phyloP scores from a whole-genome alignment of 75 land plant genomes.

The Sequoiadendron giganteum region DNA sequence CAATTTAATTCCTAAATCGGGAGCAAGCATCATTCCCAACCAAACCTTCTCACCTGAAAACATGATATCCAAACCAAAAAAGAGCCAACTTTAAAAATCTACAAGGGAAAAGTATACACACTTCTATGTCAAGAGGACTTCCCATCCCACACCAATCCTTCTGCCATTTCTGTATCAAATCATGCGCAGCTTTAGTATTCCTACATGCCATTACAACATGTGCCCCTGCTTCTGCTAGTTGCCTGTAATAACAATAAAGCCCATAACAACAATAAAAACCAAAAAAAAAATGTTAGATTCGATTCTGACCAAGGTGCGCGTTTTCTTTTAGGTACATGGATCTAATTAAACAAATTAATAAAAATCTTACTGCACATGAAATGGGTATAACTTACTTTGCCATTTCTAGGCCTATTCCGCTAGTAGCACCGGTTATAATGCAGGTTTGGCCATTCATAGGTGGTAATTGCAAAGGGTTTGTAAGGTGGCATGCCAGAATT shows the following conservation, averaged over 20 bases:
- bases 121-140: slow-evolving; percentile 67
- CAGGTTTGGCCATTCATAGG: slow-evolving; percentile 58
- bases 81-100: not conserved
- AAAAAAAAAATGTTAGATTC: not conserved
- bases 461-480: slow-evolving; percentile 58
- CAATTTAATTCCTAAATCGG: not conserved
- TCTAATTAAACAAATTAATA: not conserved
- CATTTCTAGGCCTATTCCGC: slow-evolving; percentile 88
- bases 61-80: not conserved
- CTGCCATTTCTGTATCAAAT: slow-evolving; percentile 81
- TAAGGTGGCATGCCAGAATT: slow-evolving; percentile 58
- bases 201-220: slow-evolving; percentile 94
- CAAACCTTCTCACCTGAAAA: not conserved
- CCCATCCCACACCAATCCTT: slow-evolving; percentile 39
- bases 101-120: slow-evolving; percentile 14
- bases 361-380: not conserved
- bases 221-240: slow-evolving; percentile 88
- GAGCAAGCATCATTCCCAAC: not conserved
- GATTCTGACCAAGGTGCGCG: not conserved
- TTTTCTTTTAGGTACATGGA: not conserved
- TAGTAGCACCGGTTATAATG: slow-evolving; percentile 92
- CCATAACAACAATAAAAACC: not conserved
- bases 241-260: slow-evolving; percentile 33
- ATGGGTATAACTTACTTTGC: slow-evolving; percentile 49
- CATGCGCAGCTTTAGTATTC: slow-evolving; percentile 65